Conservation (phyloP, 2,329 filamentous ascomycete genomes). For the Hypoxylon sp. region DNA sequence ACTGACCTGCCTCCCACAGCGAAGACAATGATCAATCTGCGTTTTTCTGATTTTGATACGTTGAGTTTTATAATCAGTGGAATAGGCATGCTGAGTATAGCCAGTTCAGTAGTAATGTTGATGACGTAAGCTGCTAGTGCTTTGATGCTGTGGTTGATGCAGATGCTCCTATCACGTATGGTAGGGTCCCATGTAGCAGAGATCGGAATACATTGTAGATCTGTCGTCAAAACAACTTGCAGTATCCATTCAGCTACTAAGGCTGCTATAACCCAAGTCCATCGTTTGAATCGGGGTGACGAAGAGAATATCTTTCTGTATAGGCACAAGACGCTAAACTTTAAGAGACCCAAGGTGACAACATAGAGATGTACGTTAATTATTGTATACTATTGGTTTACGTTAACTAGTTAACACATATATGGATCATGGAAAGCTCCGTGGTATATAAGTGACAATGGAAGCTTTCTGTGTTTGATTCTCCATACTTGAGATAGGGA, state of each 20-base stretch:
- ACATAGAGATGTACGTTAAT: neutral
- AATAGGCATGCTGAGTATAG: constrained; percentile 9
- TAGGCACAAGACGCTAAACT: constrained; percentile 6
- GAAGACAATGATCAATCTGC: neutral
- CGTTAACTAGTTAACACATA: neutral
- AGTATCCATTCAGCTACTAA: constrained; percentile 3
- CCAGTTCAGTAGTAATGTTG: neutral
- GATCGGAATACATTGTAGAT: neutral
- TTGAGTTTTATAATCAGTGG: neutral
- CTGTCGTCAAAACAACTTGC: neutral
- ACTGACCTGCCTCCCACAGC: constrained; percentile 1
- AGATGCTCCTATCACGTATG: neutral
- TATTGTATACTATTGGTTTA: neutral
- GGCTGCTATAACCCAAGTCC: neutral
- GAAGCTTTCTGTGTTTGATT: too few relatives aligned
- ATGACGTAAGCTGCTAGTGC: constrained; percentile 2
- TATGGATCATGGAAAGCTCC: neutral
- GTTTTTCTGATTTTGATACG: neutral
- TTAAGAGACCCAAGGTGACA: neutral
- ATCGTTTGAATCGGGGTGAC: neutral
- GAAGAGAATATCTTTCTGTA: constrained; percentile 2
- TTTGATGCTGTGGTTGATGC: neutral
- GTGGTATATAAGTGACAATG: too few relatives aligned
- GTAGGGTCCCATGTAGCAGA: neutral
- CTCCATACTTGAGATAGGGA: too few relatives aligned